Percentiles rank a stretch among this genome's conserved stretches.
phyloP scores from a whole-genome alignment of 169 alveolate species.

The Amoebophrya sp. region DNA sequence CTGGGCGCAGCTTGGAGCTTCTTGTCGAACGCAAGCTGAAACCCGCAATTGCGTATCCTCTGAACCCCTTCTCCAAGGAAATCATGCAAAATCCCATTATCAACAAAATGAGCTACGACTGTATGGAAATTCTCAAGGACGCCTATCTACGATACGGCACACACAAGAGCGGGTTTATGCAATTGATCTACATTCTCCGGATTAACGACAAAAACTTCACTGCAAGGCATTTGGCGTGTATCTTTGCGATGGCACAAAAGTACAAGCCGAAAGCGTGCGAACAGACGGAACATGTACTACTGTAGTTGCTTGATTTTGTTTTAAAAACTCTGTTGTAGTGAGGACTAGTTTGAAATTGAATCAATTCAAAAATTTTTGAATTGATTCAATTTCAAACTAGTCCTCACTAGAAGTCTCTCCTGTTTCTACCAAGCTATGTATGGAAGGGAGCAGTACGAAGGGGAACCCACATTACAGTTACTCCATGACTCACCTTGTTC shows the following conservation, averaged over 20 bases:
- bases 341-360: no score
- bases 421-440: no score
- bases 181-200: constrained; percentile 6
- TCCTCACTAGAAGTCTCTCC: no score
- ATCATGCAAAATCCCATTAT: not conserved
- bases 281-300: not conserved
- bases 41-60: not conserved
- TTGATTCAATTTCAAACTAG: no score
- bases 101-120: not conserved
- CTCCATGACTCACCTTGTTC: no score
- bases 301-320: no score
- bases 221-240: not conserved
- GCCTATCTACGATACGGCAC: constrained; percentile 11
- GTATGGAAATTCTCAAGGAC: constrained; percentile 7
- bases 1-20: not conserved
- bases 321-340: no score
- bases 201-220: not conserved
- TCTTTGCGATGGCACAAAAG: constrained; percentile 7
- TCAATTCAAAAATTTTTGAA: no score
- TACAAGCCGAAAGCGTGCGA: constrained; percentile 16
- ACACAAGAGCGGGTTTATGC: not conserved
- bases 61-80: not conserved
- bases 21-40: not conserved
- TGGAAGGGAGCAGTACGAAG: no score
- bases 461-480: no score